These are phyloP conservation scores for Patellaria atrata DNA, from an alignment of 495 filamentous ascomycete species.

Conservation along the genomic window DNA sequence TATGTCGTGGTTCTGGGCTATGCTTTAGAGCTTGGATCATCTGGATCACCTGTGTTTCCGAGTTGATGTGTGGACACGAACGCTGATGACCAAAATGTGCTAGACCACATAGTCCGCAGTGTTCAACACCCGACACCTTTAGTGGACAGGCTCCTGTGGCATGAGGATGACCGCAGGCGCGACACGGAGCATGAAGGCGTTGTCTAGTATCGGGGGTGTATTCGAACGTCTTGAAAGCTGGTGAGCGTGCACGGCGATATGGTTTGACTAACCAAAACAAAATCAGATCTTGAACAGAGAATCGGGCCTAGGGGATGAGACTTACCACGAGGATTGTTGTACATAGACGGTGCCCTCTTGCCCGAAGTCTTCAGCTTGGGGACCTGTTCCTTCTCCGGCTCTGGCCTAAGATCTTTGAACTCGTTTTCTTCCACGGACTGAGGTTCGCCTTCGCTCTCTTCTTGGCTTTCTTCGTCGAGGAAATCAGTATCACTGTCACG, in stretches of 20 bases:
- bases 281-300: no score
- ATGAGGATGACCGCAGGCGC: constrained; percentile 41
- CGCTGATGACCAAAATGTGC: constrained; percentile 45
- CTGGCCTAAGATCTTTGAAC: constrained; percentile 4
- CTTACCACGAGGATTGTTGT: no score
- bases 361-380: not conserved
- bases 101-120: constrained; percentile 52
- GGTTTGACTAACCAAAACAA: constrained; percentile 14
- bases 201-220: constrained; percentile 3
- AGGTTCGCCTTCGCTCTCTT: constrained; percentile 24
- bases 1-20: constrained; percentile 38
- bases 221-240: not conserved
- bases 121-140: constrained; percentile 44
- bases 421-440: constrained; percentile 11
- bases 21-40: constrained; percentile 47
- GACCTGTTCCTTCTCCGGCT: not conserved
- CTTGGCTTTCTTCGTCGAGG: constrained; percentile 26
- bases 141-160: constrained; percentile 43
- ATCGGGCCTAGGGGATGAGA: no score
- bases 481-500: constrained; percentile 40
- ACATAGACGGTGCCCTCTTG: no score
- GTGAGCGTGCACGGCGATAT: constrained; percentile 12
- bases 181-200: constrained; percentile 27
- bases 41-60: constrained; percentile 37
- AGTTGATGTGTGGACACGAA: constrained; percentile 46